phyloP scores from a whole-genome alignment of 345 rosid genomes.

The Arabidopsis arenosa region DNA sequence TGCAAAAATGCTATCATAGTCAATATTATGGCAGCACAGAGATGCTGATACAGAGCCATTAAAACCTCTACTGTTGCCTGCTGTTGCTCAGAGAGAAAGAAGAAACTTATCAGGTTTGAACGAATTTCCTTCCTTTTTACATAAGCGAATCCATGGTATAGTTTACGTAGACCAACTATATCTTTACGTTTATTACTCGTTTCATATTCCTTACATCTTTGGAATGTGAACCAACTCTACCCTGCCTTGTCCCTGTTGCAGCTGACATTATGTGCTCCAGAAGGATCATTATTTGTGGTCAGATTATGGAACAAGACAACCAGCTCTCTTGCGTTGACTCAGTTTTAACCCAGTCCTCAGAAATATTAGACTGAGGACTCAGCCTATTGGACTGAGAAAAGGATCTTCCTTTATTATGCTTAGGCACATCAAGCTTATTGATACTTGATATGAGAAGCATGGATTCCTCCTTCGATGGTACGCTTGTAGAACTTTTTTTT shows the following conservation, averaged over 20 bases:
- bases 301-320: constrained; percentile 17
- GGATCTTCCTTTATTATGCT: constrained; percentile 20
- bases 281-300: constrained; percentile 29
- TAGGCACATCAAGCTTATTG: constrained; percentile 18
- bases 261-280: constrained; percentile 11
- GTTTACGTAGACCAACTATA: constrained; percentile 20
- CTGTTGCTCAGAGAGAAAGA: constrained; percentile 27
- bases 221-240: constrained; percentile 10
- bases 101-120: constrained; percentile 50
- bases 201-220: neutral
- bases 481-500: neutral
- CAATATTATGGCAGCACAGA: constrained; percentile 22
- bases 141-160: constrained; percentile 8
- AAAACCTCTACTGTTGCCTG: constrained; percentile 29
- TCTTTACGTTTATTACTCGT: neutral
- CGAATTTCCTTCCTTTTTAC: constrained; percentile 18
- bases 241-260: constrained; percentile 17
- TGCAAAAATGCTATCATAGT: constrained; percentile 22
- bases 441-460: constrained; percentile 38
- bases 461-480: constrained; percentile 19
- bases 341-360: constrained; percentile 26
- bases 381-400: constrained; percentile 26
- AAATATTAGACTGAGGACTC: constrained; percentile 25
- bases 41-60: constrained; percentile 20
- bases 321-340: constrained; percentile 5